Conservation (phyloP, 176 grass and related monocot species). For the Neostapfia colusana region DNA sequence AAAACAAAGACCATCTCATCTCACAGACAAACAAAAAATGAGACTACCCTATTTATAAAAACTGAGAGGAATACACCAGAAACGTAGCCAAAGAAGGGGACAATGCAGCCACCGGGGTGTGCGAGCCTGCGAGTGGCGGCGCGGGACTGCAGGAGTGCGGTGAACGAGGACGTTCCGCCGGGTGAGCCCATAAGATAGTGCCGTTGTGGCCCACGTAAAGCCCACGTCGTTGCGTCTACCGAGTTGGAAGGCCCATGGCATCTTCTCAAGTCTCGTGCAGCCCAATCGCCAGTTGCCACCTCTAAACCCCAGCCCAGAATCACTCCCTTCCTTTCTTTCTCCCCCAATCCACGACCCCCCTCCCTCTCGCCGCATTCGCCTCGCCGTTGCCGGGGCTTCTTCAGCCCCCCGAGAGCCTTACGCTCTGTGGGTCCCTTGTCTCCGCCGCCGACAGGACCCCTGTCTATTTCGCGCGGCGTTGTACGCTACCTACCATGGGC, state of each 20-base stretch:
- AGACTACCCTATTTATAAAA: too few species aligned
- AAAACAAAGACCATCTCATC: too few species aligned
- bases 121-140: too few species aligned
- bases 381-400: slow-evolving; percentile 1
- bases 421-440: background rate
- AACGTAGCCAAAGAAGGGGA: too few species aligned
- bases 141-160: too few species aligned
- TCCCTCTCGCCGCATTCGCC: background rate
- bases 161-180: too few species aligned
- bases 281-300: background rate
- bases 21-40: too few species aligned
- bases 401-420: background rate
- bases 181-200: background rate
- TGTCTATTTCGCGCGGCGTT: background rate
- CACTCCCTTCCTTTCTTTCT: slow-evolving; percentile 37
- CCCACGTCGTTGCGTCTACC: background rate
- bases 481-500: slow-evolving; percentile 20
- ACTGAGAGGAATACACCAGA: too few species aligned
- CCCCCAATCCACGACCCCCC: slow-evolving; percentile 33
- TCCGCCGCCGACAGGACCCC: background rate
- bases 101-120: too few species aligned
- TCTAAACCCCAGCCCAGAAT: slow-evolving; percentile 7
- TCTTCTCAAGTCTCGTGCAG: background rate
- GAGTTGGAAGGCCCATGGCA: background rate
- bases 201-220: background rate